Evolutionary conservation across 148 eudicot genomes (phyloP).

Genomic region (Beta vulgaris): DNA sequence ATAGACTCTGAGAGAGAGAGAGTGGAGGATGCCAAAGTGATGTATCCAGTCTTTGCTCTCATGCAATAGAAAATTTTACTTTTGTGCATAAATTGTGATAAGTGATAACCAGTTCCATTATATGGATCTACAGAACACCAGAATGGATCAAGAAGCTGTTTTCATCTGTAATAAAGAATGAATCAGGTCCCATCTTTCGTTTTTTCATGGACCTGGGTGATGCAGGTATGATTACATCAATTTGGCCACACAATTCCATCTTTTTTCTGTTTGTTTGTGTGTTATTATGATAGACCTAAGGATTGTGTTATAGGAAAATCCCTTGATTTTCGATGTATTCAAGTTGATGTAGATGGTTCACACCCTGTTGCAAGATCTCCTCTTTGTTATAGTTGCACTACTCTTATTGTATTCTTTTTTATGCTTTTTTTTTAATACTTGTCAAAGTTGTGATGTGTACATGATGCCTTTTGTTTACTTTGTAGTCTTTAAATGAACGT

Average conservation of each 20-base stretch:
- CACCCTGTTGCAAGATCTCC: background rate
- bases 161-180: conserved; percentile 58
- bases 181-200: conserved; percentile 87
- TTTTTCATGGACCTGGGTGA: conserved; percentile 94
- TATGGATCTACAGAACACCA: conserved; percentile 61
- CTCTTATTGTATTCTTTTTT: background rate
- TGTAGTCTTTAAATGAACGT: background rate
- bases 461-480: background rate
- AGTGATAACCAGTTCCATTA: conserved; percentile 1
- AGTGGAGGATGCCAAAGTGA: background rate
- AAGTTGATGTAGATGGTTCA: background rate
- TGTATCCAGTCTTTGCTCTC: background rate
- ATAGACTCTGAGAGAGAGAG: background rate
- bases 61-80: background rate
- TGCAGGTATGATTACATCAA: conserved; percentile 53
- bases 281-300: background rate
- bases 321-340: background rate
- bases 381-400: background rate
- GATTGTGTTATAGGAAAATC: background rate
- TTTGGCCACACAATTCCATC: background rate
- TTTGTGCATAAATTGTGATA: conserved; percentile 7
- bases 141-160: conserved; percentile 85
- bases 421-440: background rate
- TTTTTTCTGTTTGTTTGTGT: conserved; percentile 4
- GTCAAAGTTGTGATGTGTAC: background rate